A percentile compares a stretch with the other conserved stretches of the same genome.
Conservation (phyloP, 192 early-diverging fungal genomes). For the Thamnidium elegans region DNA sequence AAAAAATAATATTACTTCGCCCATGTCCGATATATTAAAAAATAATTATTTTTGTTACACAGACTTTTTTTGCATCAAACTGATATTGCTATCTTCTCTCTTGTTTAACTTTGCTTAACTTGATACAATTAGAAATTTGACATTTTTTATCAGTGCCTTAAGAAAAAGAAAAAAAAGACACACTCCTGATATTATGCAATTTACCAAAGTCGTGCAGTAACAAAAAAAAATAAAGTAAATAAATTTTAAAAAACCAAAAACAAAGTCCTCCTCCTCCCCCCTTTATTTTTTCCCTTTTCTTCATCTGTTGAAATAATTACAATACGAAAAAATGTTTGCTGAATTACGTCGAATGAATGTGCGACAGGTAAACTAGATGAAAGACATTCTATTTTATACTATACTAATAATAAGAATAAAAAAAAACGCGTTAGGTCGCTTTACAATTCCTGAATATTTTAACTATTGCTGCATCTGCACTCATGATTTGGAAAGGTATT, state of each 20-base stretch:
- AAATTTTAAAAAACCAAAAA: too few relatives aligned
- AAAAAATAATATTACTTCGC: background rate
- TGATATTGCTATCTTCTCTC: too few relatives aligned
- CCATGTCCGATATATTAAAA: background rate
- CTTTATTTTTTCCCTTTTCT: too few relatives aligned
- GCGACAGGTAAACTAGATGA: slow-evolving; percentile 23
- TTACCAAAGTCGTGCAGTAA: too few relatives aligned
- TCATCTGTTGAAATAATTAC: too few relatives aligned
- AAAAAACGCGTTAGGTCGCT: slow-evolving; percentile 30
- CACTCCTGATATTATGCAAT: too few relatives aligned
- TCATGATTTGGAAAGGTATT: slow-evolving; percentile 97
- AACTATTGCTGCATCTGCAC: slow-evolving; percentile 86
- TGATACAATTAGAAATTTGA: too few relatives aligned
- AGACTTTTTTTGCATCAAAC: background rate
- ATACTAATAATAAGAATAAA: background rate
- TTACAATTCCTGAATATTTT: slow-evolving; percentile 83
- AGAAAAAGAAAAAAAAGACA: too few relatives aligned
- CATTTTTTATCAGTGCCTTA: too few relatives aligned
- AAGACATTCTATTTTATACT: background rate
- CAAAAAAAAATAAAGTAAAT: too few relatives aligned
- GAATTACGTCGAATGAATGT: slow-evolving; percentile 34
- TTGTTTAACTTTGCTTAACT: too few relatives aligned
- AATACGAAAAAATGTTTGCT: slow-evolving; percentile 24
- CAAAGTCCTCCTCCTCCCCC: too few relatives aligned
- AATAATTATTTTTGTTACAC: background rate